Conservation (phyloP, 2,329 filamentous ascomycete species). For the Aspergillus amoenus region DNA sequence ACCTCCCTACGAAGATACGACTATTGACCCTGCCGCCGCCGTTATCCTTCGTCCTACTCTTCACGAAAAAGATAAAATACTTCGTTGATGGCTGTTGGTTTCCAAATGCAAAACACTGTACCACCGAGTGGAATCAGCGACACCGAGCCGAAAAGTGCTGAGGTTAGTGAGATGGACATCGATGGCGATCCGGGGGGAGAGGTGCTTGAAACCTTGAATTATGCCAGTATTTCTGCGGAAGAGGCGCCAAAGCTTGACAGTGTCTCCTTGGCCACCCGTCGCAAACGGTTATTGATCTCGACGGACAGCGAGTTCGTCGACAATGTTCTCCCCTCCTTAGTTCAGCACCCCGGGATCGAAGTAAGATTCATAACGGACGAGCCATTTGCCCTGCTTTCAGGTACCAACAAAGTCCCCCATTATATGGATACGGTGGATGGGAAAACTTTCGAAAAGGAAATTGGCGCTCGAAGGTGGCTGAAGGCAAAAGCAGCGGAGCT, state of each 20-base stretch:
- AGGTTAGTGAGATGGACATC: constrained; percentile 28
- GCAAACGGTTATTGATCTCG: constrained; percentile 22
- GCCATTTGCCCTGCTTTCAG: constrained; percentile 34
- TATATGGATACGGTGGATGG: constrained; percentile 43
- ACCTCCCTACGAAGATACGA: not conserved
- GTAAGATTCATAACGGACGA: constrained; percentile 45
- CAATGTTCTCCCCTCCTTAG: constrained; percentile 37
- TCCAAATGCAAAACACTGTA: constrained; percentile 1
- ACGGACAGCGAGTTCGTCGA: constrained; percentile 43
- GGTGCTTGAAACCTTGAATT: constrained; percentile 15
- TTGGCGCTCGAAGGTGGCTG: constrained; percentile 39
- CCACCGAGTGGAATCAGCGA: constrained; percentile 6
- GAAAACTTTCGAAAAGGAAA: constrained; percentile 40
- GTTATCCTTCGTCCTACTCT: not conserved
- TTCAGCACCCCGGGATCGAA: constrained; percentile 40
- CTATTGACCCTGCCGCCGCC: not conserved
- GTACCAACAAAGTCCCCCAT: constrained; percentile 38
- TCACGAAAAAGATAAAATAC: not conserved
- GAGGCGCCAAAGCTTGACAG: constrained; percentile 4
- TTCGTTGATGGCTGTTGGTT: constrained; percentile 15
- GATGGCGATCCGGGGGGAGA: constrained; percentile 22
- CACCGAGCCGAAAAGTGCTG: constrained; percentile 14
- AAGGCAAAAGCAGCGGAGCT: constrained; percentile 56
- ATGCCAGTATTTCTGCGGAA: not conserved
- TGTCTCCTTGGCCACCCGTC: constrained; percentile 8